Evolutionary conservation across 1,139 yeast genomes (phyloP).

Genomic region (Taphrina pruni): DNA sequence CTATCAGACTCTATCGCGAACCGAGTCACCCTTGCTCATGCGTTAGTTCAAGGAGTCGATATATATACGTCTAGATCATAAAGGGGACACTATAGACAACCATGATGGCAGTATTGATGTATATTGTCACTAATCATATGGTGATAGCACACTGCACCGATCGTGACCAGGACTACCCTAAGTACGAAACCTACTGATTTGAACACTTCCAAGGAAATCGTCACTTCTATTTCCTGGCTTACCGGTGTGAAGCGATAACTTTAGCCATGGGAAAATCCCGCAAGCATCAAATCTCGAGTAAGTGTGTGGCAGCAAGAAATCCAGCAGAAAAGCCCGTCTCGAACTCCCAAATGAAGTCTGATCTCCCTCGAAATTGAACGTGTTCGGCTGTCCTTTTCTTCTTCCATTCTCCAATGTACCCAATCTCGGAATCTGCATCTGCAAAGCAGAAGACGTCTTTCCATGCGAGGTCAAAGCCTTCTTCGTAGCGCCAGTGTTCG

Average conservation of each 20-base stretch:
- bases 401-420: constrained; percentile 75
- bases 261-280: too few species aligned
- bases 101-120: too few species aligned
- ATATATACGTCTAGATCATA: too few species aligned
- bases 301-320: neutral
- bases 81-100: too few species aligned
- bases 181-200: constrained; percentile 7
- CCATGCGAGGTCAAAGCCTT: constrained; percentile 79
- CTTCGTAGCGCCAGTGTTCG: constrained; percentile 80
- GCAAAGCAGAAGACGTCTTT: constrained; percentile 69
- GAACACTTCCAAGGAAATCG: neutral
- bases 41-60: neutral
- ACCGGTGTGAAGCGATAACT: too few species aligned
- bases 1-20: neutral
- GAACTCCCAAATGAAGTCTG: constrained; percentile 80
- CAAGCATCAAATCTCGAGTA: neutral
- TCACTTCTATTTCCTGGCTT: too few species aligned
- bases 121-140: neutral
- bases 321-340: constrained; percentile 65
- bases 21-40: neutral
- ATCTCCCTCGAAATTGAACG: constrained; percentile 60
- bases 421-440: constrained; percentile 72
- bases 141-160: neutral
- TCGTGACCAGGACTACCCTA: neutral
- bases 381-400: constrained; percentile 64